Base-by-base conservation (phyloP, 768 basidiomycete species). In the Rhizopogon vesiculosus region DNA sequence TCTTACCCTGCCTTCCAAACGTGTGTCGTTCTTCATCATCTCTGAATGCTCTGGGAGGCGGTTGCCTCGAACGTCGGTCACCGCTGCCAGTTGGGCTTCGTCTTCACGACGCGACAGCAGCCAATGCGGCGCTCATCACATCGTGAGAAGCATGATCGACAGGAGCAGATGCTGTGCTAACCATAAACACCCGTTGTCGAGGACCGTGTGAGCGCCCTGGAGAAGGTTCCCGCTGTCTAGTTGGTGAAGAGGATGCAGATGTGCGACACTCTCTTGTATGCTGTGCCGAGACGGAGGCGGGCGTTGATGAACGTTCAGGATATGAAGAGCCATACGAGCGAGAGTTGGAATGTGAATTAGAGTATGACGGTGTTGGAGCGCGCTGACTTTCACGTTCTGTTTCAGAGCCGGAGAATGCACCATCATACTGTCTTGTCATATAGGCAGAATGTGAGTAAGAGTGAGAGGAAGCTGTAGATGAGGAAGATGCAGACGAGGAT, bases 371-470 rank as follows among this genome's bases (percentile, higher is more conserved):
- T 4, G 68, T 57, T 15, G 65, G 65, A 6, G 66, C 70, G 65
- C 67, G 68, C 40, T 68, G 62, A 40, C 76, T 79, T 69, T 91
- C 89, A 43, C 87, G 83, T 68, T 92, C 91, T 0, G 90, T 92
- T 68, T 91, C 91, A 2, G 89, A 91, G 33, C 90, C 90, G 7
- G 89, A 91, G 53, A 78, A 76, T 33, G 69, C 59, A 48, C 73
- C 74, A 50, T 73, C 72, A 35, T 58, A 59, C 42, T 60, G 69
- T 62, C 56, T 70, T 60, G 62, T 58, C 54, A 61, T 68, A 8
- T 61, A 43, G 64, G 56, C 45, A 41, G 66, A 62, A 6, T 63
- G 61, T 49, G 68, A 56, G 55, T 75, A 66, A 7, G 74, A 64
- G 55, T 67, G 60, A 28, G 70, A 64, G 53, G 38, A 68, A 33